Percentiles rank a stretch among this genome's conserved stretches.
These are phyloP conservation scores for Cladorrhinum samala DNA, from an alignment of 495 filamentous ascomycete species.

Conservation along the genomic window DNA sequence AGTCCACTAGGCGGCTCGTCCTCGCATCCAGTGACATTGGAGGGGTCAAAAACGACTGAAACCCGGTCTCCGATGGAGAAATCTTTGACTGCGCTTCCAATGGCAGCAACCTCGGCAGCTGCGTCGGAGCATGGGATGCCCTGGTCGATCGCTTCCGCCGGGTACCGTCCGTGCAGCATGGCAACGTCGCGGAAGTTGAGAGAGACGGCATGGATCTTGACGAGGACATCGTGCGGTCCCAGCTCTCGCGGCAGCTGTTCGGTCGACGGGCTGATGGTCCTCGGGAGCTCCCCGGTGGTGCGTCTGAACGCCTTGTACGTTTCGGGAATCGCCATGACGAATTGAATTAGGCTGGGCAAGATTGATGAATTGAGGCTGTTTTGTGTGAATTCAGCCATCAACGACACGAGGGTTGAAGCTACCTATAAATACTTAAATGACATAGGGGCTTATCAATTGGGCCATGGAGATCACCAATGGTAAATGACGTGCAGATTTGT, in stretches of 20 bases:
- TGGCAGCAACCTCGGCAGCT: constrained; percentile 39
- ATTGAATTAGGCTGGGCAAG: no score
- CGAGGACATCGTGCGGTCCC: constrained; percentile 35
- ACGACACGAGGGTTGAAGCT: no score
- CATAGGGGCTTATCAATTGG: no score
- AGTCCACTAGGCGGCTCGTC: constrained; percentile 1
- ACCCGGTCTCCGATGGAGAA: constrained; percentile 32
- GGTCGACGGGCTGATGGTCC: constrained; percentile 7
- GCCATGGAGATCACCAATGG: no score
- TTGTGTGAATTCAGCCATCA: no score
- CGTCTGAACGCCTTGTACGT: constrained; percentile 18
- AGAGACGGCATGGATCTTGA: constrained; percentile 42
- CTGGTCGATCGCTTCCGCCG: constrained; percentile 6
- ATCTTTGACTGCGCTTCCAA: constrained; percentile 28
- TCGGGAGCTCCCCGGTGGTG: constrained; percentile 5
- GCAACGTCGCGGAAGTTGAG: constrained; percentile 47
- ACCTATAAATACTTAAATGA: no score
- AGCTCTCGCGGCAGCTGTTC: constrained; percentile 16
- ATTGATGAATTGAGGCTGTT: no score
- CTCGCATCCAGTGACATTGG: constrained; percentile 13
- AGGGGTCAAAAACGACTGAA: constrained; percentile 11
- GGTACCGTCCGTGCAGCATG: constrained; percentile 31
- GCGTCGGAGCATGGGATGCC: constrained; percentile 33
- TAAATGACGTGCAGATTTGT: no score
- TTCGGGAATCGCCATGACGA: constrained; percentile 9